Evolutionary conservation across 2,329 filamentous ascomycete genomes (phyloP).

Genomic region (Sporothrix variecibatus): DNA sequence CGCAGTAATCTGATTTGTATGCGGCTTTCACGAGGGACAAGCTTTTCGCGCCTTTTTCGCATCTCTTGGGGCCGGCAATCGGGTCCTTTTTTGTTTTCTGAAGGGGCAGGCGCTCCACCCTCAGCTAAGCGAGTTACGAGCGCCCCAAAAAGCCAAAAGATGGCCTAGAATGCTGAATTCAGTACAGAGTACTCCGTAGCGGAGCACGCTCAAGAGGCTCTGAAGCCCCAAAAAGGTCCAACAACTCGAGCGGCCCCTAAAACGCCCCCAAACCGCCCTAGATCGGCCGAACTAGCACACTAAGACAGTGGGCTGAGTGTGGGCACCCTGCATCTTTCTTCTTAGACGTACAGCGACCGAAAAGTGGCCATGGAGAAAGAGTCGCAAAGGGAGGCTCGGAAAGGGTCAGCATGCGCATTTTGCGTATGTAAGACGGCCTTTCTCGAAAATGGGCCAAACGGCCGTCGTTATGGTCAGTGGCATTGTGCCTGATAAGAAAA

Average conservation of each 20-base stretch:
- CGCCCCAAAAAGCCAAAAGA: neutral
- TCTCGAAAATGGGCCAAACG: neutral
- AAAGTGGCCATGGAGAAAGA: neutral
- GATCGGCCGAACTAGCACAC: neutral
- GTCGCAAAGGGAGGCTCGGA: neutral
- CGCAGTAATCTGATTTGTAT: neutral
- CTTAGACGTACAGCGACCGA: neutral
- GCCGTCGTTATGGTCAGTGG: neutral
- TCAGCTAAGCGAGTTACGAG: neutral
- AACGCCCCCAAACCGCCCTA: neutral
- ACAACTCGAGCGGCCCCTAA: neutral
- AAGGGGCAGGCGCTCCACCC: neutral
- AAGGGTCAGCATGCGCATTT: neutral
- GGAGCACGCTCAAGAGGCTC: too few relatives aligned
- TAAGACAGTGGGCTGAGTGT: constrained; percentile 9
- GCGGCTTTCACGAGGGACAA: neutral
- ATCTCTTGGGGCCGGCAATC: neutral
- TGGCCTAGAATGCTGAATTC: neutral
- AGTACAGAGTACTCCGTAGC: too few relatives aligned
- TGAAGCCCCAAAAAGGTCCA: too few relatives aligned
- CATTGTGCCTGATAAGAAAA: neutral
- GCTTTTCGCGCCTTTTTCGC: neutral
- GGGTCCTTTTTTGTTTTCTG: neutral
- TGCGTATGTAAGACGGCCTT: neutral
- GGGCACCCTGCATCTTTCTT: neutral